Evolutionary conservation across 2,329 filamentous ascomycete species (phyloP).

Genomic region (Gnomoniopsis sp.): DNA sequence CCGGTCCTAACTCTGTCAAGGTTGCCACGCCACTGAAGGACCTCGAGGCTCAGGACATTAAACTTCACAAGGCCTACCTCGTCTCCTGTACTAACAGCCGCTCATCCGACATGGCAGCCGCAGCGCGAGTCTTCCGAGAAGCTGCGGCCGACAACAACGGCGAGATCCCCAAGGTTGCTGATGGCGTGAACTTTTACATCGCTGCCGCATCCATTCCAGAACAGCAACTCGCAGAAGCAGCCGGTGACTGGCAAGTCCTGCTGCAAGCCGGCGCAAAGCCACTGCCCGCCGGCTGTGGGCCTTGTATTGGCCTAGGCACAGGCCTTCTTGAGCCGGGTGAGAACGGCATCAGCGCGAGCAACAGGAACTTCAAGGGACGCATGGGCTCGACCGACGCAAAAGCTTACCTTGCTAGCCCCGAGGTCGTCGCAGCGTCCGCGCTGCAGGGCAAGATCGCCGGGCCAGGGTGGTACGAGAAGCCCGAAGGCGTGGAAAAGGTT

Average conservation of each 20-base stretch:
- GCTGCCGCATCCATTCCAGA: conserved; percentile 79
- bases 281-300: conserved; percentile 70
- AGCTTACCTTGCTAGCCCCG: conserved; percentile 83
- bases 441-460: conserved; percentile 67
- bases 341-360: conserved; percentile 77
- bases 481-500: conserved; percentile 64
- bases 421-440: conserved; percentile 89
- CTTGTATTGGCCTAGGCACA: conserved; percentile 78
- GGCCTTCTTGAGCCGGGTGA: conserved; percentile 82
- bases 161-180: conserved; percentile 65
- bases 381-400: conserved; percentile 80
- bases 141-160: conserved; percentile 58
- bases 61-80: conserved; percentile 89
- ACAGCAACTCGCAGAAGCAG: conserved; percentile 72
- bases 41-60: conserved; percentile 70
- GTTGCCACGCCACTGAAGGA: conserved; percentile 73
- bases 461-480: conserved; percentile 71
- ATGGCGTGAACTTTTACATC: conserved; percentile 82
- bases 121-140: conserved; percentile 81
- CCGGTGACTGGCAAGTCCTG: conserved; percentile 81
- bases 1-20: conserved; percentile 90
- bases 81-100: conserved; percentile 92
- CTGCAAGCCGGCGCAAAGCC: conserved; percentile 69
- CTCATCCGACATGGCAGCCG: conserved; percentile 75
- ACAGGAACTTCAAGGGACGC: conserved; percentile 87